A percentile compares a stretch with the other conserved stretches of the same genome.
Evolutionary conservation across 176 grass and related monocot genomes (phyloP).

Genomic region (Lolium multiflorum): DNA sequence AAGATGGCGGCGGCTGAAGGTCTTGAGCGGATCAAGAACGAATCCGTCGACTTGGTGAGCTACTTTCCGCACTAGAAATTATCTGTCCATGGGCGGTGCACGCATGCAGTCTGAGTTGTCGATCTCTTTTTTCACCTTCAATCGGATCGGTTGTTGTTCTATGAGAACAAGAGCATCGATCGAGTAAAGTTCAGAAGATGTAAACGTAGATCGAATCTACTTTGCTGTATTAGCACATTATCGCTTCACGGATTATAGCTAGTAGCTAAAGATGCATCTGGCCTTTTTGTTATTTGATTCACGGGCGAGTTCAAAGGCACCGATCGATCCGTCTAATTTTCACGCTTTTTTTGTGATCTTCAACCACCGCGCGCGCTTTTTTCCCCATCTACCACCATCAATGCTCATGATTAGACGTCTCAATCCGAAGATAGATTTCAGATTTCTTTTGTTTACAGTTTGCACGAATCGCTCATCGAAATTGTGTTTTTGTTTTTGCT

Average conservation of each 20-base stretch:
- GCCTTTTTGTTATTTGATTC: not conserved
- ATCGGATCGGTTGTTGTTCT: not conserved
- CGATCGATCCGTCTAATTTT: not conserved
- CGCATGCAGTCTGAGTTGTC: not conserved
- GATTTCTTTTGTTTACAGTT: not conserved
- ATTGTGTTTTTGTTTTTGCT: not conserved
- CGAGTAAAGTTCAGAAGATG: not conserved
- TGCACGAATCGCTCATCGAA: not conserved
- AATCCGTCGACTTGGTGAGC: constrained; percentile 86
- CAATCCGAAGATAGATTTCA: not conserved
- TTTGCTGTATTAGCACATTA: not conserved
- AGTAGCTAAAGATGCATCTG: not conserved
- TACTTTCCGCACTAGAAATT: not conserved
- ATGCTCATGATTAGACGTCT: not conserved
- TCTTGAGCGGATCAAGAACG: constrained; percentile 85
- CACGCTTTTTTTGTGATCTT: constrained; percentile 26
- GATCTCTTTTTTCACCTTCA: not conserved
- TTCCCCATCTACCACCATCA: not conserved
- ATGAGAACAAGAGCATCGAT: not conserved
- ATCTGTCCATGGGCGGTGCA: not conserved
- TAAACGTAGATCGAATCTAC: constrained; percentile 8
- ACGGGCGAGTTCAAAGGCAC: constrained; percentile 31
- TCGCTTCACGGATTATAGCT: not conserved
- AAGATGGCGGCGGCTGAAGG: constrained; percentile 19
- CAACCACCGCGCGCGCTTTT: constrained; percentile 26